These are phyloP conservation scores for Corynascus novoguineensis DNA, from an alignment of 495 filamentous ascomycete genomes.

Conservation along the genomic window DNA sequence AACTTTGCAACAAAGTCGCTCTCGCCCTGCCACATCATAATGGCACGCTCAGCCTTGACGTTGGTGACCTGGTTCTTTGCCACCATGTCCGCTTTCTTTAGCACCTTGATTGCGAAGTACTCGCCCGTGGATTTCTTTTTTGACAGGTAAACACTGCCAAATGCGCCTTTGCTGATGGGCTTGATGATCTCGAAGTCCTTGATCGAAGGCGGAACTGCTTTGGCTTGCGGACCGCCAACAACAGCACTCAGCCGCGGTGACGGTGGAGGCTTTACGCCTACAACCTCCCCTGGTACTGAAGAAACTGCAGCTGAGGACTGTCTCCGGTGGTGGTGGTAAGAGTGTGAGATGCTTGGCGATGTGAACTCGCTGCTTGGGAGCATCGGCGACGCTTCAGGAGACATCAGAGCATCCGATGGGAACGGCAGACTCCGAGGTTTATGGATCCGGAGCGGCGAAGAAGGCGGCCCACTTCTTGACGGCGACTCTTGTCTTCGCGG, in stretches of 20 bases:
- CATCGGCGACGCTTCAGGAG: conserved; percentile 84
- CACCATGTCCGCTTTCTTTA: conserved; percentile 99
- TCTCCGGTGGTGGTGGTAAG: conserved; percentile 70
- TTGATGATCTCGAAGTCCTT: conserved; percentile 99
- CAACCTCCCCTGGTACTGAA: conserved; percentile 45
- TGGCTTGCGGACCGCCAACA: conserved; percentile 63
- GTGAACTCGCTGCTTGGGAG: conserved; percentile 73
- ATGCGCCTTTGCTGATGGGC: conserved; percentile 97
- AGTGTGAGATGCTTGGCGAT: conserved; percentile 53
- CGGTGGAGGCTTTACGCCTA: conserved; percentile 60
- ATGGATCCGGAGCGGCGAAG: conserved; percentile 79
- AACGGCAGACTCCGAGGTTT: conserved; percentile 73
- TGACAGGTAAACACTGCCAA: conserved; percentile 93
- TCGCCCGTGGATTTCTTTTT: conserved; percentile 98
- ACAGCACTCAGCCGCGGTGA: conserved; percentile 74
- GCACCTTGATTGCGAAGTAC: conserved; percentile 95
- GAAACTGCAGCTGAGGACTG: conserved; percentile 89
- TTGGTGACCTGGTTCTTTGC: conserved; percentile 99
- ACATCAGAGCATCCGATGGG: conserved; percentile 67
- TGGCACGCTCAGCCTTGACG: conserved; percentile 97
- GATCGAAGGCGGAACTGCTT: conserved; percentile 87
- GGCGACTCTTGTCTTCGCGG: conserved; percentile 85
- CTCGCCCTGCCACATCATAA: conserved; percentile 99
- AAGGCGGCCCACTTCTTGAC: conserved; percentile 56
- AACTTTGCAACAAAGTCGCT: conserved; percentile 98